Conservation (phyloP, 2,329 filamentous ascomycete species). For the Aspergillus pseudotamarii region DNA sequence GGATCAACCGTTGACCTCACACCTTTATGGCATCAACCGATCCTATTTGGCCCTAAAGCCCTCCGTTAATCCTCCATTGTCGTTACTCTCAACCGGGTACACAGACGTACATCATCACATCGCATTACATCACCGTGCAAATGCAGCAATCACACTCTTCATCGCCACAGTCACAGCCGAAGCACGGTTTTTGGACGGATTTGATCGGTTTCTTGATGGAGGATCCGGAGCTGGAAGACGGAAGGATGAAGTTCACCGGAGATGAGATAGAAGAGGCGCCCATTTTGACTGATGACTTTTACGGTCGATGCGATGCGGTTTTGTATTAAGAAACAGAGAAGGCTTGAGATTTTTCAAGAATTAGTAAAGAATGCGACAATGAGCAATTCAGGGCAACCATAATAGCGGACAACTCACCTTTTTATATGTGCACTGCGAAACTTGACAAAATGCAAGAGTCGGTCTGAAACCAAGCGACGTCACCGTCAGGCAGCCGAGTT, state of each 20-base stretch:
- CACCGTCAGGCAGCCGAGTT: not conserved
- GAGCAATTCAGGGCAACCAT: too few species aligned
- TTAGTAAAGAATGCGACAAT: too few species aligned
- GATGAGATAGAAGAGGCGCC: conserved; percentile 24
- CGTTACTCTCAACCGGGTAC: not conserved
- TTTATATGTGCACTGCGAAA: not conserved
- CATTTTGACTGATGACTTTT: conserved; percentile 12
- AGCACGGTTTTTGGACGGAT: conserved; percentile 43
- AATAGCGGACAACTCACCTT: not conserved
- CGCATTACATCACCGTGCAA: conserved; percentile 43
- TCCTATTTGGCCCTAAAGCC: not conserved
- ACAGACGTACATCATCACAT: not conserved
- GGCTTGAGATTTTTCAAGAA: not conserved
- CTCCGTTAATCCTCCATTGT: not conserved
- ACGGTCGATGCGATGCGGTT: not conserved
- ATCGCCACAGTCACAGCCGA: conserved; percentile 45
- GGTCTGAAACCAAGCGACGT: not conserved
- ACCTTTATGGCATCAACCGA: not conserved
- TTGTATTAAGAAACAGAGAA: not conserved
- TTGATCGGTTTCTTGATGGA: conserved; percentile 44
- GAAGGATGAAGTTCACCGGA: conserved; percentile 36
- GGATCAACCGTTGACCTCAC: not conserved
- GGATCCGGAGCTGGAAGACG: conserved; percentile 37
- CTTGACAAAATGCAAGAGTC: not conserved
- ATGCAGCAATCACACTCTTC: conserved; percentile 46